Conservation (phyloP, 805 yeast genomes). For the Priceomyces castillae region DNA sequence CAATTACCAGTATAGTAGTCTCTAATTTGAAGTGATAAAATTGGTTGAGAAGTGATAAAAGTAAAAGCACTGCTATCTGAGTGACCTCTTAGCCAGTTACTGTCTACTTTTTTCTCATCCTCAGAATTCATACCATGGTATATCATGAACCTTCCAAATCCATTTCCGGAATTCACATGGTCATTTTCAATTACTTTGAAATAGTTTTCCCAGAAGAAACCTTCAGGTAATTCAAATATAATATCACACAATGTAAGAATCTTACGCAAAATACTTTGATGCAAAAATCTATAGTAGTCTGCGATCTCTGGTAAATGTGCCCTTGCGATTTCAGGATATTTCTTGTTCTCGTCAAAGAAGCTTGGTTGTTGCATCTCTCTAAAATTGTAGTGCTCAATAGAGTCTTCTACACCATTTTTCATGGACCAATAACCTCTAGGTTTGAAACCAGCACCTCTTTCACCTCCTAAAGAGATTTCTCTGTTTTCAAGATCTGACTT, state of each 20-base stretch:
- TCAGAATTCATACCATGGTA: conserved; percentile 24
- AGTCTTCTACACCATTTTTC: conserved; percentile 27
- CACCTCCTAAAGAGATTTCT: conserved; percentile 25
- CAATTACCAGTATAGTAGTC: conserved; percentile 29
- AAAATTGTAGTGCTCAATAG: conserved; percentile 28
- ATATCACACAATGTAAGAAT: conserved; percentile 25
- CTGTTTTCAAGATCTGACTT: conserved; percentile 28
- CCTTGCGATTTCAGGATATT: conserved; percentile 24
- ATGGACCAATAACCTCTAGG: conserved; percentile 31
- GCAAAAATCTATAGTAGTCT: conserved; percentile 22
- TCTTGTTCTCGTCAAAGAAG: conserved; percentile 18
- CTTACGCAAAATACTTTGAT: conserved; percentile 20
- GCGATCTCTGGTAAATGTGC: conserved; percentile 23
- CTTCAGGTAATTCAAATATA: conserved; percentile 28
- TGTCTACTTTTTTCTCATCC: conserved; percentile 23
- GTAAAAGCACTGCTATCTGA: conserved; percentile 31
- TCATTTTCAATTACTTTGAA: conserved; percentile 23
- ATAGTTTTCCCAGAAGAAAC: conserved; percentile 26
- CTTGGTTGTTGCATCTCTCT: conserved; percentile 23
- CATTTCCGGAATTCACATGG: conserved; percentile 23
- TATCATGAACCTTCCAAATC: conserved; percentile 30
- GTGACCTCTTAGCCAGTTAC: conserved; percentile 30
- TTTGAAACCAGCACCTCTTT: conserved; percentile 29
- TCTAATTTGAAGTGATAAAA: conserved; percentile 27
- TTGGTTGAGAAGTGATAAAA: conserved; percentile 31